Base-by-base conservation (phyloP, 768 basidiomycete genomes). In the Boletellus sp. region DNA sequence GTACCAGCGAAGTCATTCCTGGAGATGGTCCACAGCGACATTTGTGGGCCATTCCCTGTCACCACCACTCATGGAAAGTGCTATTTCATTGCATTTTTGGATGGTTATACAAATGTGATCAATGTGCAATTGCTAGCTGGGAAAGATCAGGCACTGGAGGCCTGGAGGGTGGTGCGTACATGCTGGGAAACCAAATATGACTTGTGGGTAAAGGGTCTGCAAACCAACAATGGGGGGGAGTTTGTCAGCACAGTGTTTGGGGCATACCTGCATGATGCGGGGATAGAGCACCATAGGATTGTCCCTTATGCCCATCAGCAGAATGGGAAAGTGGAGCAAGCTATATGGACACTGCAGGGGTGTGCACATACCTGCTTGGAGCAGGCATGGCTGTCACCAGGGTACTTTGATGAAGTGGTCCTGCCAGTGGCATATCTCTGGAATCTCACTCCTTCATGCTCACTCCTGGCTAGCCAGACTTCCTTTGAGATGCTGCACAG, bases 231-330 rank as follows among this genome's bases (percentile, higher is more conserved):
- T 22, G 45, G 57, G 4, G 45, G 54, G 0, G 50, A 57, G n/a
- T 48, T 54, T 35, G 7, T 44, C 7, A 22, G 11, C 12, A 32
- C 17, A 3, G 37, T 3, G 6, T 20, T 20, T 3, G n/a, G n/a
- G n/a, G n/a, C n/a, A n/a, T n/a, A n/a, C n/a, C 35, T 48, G 3
- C 17, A 10, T 0, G 22, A 22, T 0, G 6, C 13, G 0, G 70
- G 68, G 0, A 67, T 70, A 10, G 13, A 26, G 0, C 47, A 61
- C 4, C 58, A 65, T 60, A 65, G 4, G 57, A 58, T 1, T 3
- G 20, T 24, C n/a, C 63, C 69, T 0, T 69, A 70, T 50, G 58
- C 65, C 1, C 66, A 71, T 36, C 58, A 61, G 6, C 69, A 71
- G 52, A 71, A 71, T 52, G 62, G 70, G 0, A 67, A 63, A 32